Base-by-base conservation (phyloP, 2,329 filamentous ascomycete genomes). In the Metarhizium anisopliae region DNA sequence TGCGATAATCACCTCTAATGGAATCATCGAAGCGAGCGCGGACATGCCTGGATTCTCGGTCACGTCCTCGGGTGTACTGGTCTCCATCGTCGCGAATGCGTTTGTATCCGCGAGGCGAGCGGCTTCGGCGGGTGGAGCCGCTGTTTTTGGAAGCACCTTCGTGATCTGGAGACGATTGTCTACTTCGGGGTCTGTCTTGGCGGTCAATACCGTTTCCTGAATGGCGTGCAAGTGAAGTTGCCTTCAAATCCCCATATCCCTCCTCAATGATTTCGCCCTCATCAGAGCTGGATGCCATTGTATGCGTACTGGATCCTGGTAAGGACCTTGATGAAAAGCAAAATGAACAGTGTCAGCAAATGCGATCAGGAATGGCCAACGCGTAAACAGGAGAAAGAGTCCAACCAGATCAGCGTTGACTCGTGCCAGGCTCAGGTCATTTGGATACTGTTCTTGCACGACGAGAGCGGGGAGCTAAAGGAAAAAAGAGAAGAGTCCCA, bases 121-220 rank as follows among this genome's bases (percentile, higher is more conserved):
- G 74, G 67, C 75, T 80, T 62, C 75, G 75, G 64, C 77, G 75
- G 55, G 69, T 68, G 18, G 69, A 69, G 61, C 66, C 68, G 64
- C 69, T 73, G 62, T 72, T 64, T 65, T 71, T 76, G 51, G 75
- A 71, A 59, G 69, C 68, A 61, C 71, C 66, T 67, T 75, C 75
- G 73, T 73, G 67, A 49, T 81, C 79, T 63, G 82, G 82, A 60
- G 82, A 83, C 67, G 81, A 80, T 64, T 74, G 68, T 78, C 77
- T 81, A 71, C 74, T 78, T 74, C 80, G 83, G 75, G 74, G 80
- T 92, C 90, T 95, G 88, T 87, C 82, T 81, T 80, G 84, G 83
- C 87, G 88, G 90, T 95, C 89, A 95, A 95, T 86, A 83, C 81
- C 85, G 83, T 77, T 85, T 86, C 84, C 81, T 82, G 85, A 83